These are phyloP conservation scores for Aspergillus sclerotioniger DNA, from an alignment of 495 filamentous ascomycete species.

Conservation along the genomic window DNA sequence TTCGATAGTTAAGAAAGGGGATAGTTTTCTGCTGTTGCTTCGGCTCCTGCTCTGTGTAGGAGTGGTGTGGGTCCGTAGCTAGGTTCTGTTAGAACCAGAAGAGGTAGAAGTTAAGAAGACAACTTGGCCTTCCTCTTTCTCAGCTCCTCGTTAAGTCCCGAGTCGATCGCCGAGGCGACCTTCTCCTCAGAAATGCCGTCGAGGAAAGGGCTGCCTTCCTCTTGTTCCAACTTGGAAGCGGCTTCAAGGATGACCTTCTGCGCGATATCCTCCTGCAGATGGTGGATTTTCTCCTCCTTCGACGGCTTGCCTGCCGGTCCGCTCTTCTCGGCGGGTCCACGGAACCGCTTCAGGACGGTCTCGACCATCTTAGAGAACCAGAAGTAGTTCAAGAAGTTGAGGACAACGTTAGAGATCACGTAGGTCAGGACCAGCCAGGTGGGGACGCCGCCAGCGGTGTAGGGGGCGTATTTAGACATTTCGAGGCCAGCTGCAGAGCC, in stretches of 20 bases:
- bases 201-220: conserved; percentile 31
- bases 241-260: conserved; percentile 39
- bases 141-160: conserved; percentile 25
- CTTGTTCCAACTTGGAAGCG: conserved; percentile 33
- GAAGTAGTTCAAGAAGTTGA: conserved; percentile 88
- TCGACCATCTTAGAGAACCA: conserved; percentile 98
- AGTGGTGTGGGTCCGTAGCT: too few relatives aligned
- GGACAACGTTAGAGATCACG: conserved; percentile 68
- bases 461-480: conserved; percentile 52
- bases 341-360: conserved; percentile 84
- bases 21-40: too few relatives aligned
- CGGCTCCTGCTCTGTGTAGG: too few relatives aligned
- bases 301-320: conserved; percentile 6
- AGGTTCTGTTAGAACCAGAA: too few relatives aligned
- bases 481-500: conserved; percentile 35
- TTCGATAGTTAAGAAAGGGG: too few relatives aligned
- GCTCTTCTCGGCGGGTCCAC: conserved; percentile 30
- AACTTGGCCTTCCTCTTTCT: conserved; percentile 28
- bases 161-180: conserved; percentile 29
- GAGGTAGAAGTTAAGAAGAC: conserved; percentile 9
- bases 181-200: conserved; percentile 28
- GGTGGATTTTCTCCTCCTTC: conserved; percentile 18
- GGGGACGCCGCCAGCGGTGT: conserved; percentile 55
- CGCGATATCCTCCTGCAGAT: conserved; percentile 26
- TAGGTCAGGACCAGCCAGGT: conserved; percentile 79